Conservation (phyloP, 345 rosid genomes). For the Trapa incisa region DNA sequence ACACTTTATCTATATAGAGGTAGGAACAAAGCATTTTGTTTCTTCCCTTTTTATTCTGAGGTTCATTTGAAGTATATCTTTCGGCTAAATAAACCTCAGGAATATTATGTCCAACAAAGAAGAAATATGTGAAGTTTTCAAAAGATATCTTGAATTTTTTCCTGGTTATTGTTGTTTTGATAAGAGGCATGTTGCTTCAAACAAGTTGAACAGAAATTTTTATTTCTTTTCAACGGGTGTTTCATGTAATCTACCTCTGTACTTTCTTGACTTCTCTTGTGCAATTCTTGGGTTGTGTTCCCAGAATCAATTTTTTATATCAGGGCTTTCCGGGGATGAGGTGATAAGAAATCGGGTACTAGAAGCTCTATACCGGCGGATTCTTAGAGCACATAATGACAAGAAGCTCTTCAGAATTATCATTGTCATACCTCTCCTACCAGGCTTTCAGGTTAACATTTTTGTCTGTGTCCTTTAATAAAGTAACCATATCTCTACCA, state of each 20-base stretch:
- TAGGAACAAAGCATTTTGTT: constrained; percentile 13
- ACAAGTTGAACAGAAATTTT: not conserved
- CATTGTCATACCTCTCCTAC: constrained; percentile 88
- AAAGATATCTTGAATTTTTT: not conserved
- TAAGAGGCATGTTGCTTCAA: not conserved
- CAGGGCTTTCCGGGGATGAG: constrained; percentile 95
- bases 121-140: not conserved
- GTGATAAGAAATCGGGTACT: constrained; percentile 70
- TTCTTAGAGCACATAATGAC: constrained; percentile 72
- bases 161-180: not conserved
- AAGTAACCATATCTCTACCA: not conserved
- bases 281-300: constrained; percentile 30
- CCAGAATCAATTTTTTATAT: constrained; percentile 99
- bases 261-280: constrained; percentile 24
- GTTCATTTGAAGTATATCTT: not conserved
- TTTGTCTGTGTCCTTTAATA: not conserved
- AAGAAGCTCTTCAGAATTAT: constrained; percentile 78
- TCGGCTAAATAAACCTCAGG: not conserved
- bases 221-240: not conserved
- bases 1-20: constrained; percentile 90
- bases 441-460: constrained; percentile 79
- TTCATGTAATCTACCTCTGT: not conserved
- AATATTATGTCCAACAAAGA: not conserved
- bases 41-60: not conserved
- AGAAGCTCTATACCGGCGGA: constrained; percentile 76